Conservation (phyloP, 768 basidiomycete genomes). For the Megacollybia marginata region DNA sequence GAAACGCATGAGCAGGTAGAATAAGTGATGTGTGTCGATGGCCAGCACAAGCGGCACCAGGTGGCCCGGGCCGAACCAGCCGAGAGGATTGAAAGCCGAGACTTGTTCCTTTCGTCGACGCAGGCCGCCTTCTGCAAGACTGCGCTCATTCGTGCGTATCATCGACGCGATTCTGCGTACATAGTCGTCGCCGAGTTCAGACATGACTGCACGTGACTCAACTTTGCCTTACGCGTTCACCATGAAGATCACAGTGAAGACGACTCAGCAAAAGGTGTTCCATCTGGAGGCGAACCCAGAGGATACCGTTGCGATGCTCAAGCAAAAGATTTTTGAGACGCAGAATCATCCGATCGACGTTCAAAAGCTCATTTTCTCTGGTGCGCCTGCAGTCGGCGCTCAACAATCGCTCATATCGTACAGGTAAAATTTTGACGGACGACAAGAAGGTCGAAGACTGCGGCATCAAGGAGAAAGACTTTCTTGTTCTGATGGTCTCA, state of each 20-base stretch:
- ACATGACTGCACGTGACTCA: too few relatives aligned
- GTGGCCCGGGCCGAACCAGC: conserved; percentile 44
- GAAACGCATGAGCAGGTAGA: conserved; percentile 82
- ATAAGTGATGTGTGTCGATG: conserved; percentile 76
- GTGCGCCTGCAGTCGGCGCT: conserved; percentile 31
- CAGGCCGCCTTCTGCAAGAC: conserved; percentile 60
- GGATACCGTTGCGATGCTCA: conserved; percentile 73
- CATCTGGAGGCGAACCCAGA: conserved; percentile 70
- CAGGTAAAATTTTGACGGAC: conserved; percentile 89
- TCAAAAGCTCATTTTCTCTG: conserved; percentile 95
- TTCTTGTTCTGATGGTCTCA: conserved; percentile 97
- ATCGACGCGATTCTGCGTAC: conserved; percentile 62
- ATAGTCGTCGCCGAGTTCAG: conserved; percentile 68
- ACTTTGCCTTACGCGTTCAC: conserved; percentile 10
- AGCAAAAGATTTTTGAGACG: conserved; percentile 70
- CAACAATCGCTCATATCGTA: conserved; percentile 4
- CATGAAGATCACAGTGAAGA: conserved; percentile 95
- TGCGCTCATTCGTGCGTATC: conserved; percentile 65
- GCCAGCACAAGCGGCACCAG: conserved; percentile 45
- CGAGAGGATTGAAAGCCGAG: conserved; percentile 47
- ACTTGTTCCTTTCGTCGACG: conserved; percentile 39
- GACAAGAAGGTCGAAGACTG: conserved; percentile 82
- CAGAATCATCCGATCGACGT: conserved; percentile 68
- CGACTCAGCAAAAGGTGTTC: conserved; percentile 89
- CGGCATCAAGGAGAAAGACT: conserved; percentile 97